Base-by-base conservation (phyloP, 225 moss, liverwort and hornwort genomes). In the Straminergon stramineum region DNA sequence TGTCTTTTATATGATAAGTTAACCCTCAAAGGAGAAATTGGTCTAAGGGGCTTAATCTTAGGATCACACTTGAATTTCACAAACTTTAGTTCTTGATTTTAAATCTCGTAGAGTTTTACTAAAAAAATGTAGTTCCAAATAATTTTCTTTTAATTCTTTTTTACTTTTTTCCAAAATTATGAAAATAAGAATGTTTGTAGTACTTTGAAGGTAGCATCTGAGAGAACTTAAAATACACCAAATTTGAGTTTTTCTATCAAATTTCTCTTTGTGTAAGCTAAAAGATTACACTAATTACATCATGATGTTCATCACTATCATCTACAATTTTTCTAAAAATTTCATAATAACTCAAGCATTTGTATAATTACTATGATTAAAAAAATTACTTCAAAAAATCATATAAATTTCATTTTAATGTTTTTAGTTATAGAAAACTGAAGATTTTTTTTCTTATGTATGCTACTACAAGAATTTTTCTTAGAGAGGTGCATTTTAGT, bases 31-130 rank as follows among this genome's bases (percentile, higher is more conserved):
- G 9, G 34, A 35, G 19, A 67, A 67, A 67, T 2, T 1, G 1
- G 17, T 5, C 37, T 7, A n/a, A 69, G 0, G 2, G 7, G 13
- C 13, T 39, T 24, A 24, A 4, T 39, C 39, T 70, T n/a, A 69
- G 11, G 12, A 22, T 69, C 5, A 21, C 2, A 69, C n/a, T 11
- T n/a, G 12, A 69, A 23, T n/a, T 69, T 22, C 7, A 22, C 4
- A 68, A 11, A 48, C 48, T 48, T 48, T 48, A 68, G 68, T 37
- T 68, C 21, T 68, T 68, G 37, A 68, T 37, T 68, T 68, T 68
- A 2, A 68, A 68, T 68, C 6, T 20, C 4, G 0, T n/a, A 2
- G 20, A 37, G 6, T 11, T 68, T 37, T 3, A 68, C 1, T 37
- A 22, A n/a, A 69, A 22, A 70, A 23, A 52, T 39, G 5, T n/a